Conservation (phyloP, 768 basidiomycete species). For the Psilocybe cubensis region DNA sequence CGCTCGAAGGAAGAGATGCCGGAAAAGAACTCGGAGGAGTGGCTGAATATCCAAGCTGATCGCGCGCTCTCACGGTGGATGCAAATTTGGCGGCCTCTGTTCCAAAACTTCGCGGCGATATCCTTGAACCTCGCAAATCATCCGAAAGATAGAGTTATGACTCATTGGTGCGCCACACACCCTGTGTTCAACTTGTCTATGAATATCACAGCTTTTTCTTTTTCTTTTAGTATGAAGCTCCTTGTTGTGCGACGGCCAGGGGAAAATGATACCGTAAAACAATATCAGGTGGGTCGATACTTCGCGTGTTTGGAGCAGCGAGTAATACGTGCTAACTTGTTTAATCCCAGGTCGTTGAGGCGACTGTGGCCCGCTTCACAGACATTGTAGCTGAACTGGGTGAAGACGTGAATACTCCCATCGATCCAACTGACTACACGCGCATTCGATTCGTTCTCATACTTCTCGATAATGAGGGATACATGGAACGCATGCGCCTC, state of each 20-base stretch:
- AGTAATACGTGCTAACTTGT: not conserved
- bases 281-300: constrained; percentile 2
- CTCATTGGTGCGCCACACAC: constrained; percentile 2
- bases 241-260: not conserved
- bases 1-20: not conserved
- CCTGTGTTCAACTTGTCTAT: not conserved
- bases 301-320: not conserved
- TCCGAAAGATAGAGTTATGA: constrained; percentile 7
- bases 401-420: not conserved
- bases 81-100: constrained; percentile 7
- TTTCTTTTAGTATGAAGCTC: not conserved
- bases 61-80: constrained; percentile 5
- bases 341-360: not conserved
- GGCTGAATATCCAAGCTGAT: not conserved
- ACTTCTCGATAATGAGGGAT: not conserved
- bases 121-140: constrained; percentile 12
- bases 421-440: constrained; percentile 9
- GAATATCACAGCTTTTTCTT: not conserved
- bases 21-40: not conserved
- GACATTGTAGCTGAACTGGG: not conserved
- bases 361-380: not conserved
- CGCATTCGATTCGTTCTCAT: constrained; percentile 5
- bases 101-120: not conserved
- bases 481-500: constrained; percentile 1
- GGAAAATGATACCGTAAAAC: constrained; percentile 2